Evolutionary conservation across 2,329 filamentous ascomycete genomes (phyloP).

Genomic region (Amylocarpus encephaloides): DNA sequence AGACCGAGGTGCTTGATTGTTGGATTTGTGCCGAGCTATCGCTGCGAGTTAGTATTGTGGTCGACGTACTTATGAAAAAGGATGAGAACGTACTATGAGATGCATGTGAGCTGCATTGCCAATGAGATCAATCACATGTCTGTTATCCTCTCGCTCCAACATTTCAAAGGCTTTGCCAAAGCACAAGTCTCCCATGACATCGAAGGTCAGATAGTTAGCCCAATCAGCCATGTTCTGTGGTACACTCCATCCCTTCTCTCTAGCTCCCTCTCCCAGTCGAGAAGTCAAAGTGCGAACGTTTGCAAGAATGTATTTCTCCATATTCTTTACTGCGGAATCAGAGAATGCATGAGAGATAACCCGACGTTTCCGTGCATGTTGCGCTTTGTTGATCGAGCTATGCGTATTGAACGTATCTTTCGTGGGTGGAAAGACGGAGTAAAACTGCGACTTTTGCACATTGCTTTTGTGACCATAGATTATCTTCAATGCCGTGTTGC

Average conservation of each 20-base stretch:
- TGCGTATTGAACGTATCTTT: slow-evolving; percentile 61
- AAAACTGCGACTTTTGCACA: slow-evolving; percentile 64
- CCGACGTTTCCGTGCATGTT: slow-evolving; percentile 62
- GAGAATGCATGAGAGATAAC: slow-evolving; percentile 60
- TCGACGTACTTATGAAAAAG: not conserved
- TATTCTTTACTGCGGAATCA: slow-evolving; percentile 27
- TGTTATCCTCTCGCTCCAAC: slow-evolving; percentile 46
- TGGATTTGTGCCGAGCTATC: slow-evolving; percentile 55
- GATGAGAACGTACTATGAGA: slow-evolving; percentile 46
- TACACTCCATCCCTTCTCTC: slow-evolving; percentile 44
- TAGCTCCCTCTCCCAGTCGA: slow-evolving; percentile 35
- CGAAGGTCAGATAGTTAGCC: slow-evolving; percentile 39
- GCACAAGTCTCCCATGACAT: slow-evolving; percentile 45
- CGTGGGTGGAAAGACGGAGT: slow-evolving; percentile 66
- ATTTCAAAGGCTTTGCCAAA: slow-evolving; percentile 47
- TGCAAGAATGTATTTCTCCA: slow-evolving; percentile 29
- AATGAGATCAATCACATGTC: slow-evolving; percentile 61
- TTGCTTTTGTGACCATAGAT: slow-evolving; percentile 60
- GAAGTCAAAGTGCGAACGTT: slow-evolving; percentile 53
- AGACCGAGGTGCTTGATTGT: slow-evolving; percentile 59
- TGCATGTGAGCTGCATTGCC: slow-evolving; percentile 63
- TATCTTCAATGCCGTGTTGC: slow-evolving; percentile 57
- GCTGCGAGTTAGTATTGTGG: slow-evolving; percentile 3
- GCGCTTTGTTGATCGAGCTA: slow-evolving; percentile 61
- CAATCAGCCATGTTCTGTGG: slow-evolving; percentile 53